Conservation (phyloP, 2,329 filamentous ascomycete species). For the Clonostachys rhizophaga region DNA sequence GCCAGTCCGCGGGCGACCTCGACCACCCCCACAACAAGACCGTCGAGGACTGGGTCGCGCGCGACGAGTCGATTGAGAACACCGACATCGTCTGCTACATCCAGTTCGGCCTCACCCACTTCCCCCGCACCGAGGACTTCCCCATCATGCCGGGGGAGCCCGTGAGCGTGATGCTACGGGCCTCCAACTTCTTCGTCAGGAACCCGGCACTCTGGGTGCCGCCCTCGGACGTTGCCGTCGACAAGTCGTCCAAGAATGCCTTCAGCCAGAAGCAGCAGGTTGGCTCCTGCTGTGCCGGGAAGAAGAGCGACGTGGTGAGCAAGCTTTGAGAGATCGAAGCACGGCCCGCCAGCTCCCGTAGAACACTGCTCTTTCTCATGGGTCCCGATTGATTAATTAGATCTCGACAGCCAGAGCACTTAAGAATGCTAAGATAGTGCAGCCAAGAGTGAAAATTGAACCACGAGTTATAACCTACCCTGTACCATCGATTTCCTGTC, state of each 20-base stretch:
- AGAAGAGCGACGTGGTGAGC: neutral
- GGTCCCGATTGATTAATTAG: no score
- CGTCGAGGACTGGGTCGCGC: constrained; percentile 30
- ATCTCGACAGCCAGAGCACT: no score
- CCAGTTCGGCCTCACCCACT: constrained; percentile 51
- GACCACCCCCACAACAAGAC: constrained; percentile 34
- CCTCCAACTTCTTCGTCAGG: constrained; percentile 45
- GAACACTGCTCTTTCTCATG: no score
- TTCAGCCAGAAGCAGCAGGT: constrained; percentile 1
- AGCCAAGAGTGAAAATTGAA: no score
- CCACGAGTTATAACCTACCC: no score
- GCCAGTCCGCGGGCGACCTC: constrained; percentile 47
- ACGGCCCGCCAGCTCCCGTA: no score
- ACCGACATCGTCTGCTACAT: constrained; percentile 52
- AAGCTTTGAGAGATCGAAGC: neutral
- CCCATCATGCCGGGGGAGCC: constrained; percentile 56
- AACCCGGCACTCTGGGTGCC: constrained; percentile 35
- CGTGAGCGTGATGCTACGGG: constrained; percentile 40
- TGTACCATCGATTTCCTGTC: no score
- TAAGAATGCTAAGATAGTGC: no score
- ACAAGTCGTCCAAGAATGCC: constrained; percentile 6
- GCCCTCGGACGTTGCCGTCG: constrained; percentile 6
- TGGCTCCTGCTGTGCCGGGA: neutral
- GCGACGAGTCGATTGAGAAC: constrained; percentile 48
- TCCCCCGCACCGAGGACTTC: constrained; percentile 51